Evolutionary conservation across 768 basidiomycete species (phyloP), one percentile per base, ranked within the genome.

Genomic region (Agaricus bisporus): DNA sequence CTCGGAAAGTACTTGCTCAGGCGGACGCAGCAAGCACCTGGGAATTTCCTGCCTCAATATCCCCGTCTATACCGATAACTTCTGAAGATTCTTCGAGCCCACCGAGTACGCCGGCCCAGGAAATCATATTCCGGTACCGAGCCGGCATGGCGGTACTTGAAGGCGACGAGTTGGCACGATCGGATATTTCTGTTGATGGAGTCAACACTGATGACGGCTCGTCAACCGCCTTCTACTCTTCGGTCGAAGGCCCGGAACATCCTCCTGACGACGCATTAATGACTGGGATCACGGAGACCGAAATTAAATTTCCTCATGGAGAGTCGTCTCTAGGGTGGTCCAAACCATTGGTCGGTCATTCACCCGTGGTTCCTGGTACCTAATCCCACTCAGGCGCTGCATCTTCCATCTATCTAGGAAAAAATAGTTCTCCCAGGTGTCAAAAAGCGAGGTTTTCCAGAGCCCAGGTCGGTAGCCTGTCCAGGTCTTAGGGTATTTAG

Each of bases 351-450:
- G 79, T 80, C 49, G 38, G 77, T 70, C 41, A 26, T 37, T 49
- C 32, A n/a, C 14, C 39, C 29, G 28, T 25, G 43, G n/a, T 32
- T 49, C 41, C 15, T 20, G 18, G 32, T 32, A 26, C 18, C 25
- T 28, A 12, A 26, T 14, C 39, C 7, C 12, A 25, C 38, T 39
- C 10, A 32, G 8, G 8, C 7, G 12, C 12, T 39, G 38, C 38
- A 7, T 39, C 38, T 39, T 39, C 8, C 38, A 39, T 39, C 22
- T 67, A 66, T 10, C 56, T 67, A 39, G 55, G 56, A 18, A 67
- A 67, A 41, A 59, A 63, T 8, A 64, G 70, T 32, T 61, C 42
- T 17, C 65, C 82, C 17, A 62, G 63, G 6, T 82, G 80, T 59
- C 70, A 3, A 32, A 32, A 0, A 7, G 32, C 32, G 32, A 8